Conservation (phyloP, 1,139 yeast species). For the Scheffersomyces cryptocercus region DNA sequence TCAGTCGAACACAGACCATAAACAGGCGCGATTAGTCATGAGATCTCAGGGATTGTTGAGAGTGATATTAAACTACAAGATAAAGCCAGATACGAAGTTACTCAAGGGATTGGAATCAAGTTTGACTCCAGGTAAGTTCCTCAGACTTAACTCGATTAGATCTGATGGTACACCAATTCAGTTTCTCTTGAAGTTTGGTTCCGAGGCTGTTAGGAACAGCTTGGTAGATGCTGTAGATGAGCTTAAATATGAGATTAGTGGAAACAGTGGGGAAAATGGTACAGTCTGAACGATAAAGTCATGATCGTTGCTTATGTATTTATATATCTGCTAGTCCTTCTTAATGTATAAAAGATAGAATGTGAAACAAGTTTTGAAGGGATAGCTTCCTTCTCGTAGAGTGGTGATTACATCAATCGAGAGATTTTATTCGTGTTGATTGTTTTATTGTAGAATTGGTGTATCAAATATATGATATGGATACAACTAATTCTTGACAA, state of each 20-base stretch:
- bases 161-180: conserved; percentile 72
- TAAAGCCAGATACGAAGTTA: conserved; percentile 57
- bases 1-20: conserved; percentile 38
- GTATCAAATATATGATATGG: too few species aligned
- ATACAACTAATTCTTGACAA: conserved; percentile 22
- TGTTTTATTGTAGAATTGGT: too few species aligned
- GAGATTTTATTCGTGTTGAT: too few species aligned
- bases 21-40: conserved; percentile 69
- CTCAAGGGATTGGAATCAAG: conserved; percentile 86
- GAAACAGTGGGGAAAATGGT: background rate
- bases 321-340: too few species aligned
- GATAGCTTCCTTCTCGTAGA: too few species aligned
- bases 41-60: conserved; percentile 85
- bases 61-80: conserved; percentile 76
- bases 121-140: conserved; percentile 72
- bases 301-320: too few species aligned
- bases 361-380: background rate
- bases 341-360: background rate
- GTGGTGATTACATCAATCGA: too few species aligned
- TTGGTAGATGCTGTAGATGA: conserved; percentile 54
- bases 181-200: conserved; percentile 74
- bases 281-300: background rate
- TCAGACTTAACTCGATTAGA: conserved; percentile 57
- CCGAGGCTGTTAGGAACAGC: conserved; percentile 59
- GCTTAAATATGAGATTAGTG: conserved; percentile 23